Base-by-base conservation (phyloP, 2,329 filamentous ascomycete species). In the Tolypocladium tropicale region DNA sequence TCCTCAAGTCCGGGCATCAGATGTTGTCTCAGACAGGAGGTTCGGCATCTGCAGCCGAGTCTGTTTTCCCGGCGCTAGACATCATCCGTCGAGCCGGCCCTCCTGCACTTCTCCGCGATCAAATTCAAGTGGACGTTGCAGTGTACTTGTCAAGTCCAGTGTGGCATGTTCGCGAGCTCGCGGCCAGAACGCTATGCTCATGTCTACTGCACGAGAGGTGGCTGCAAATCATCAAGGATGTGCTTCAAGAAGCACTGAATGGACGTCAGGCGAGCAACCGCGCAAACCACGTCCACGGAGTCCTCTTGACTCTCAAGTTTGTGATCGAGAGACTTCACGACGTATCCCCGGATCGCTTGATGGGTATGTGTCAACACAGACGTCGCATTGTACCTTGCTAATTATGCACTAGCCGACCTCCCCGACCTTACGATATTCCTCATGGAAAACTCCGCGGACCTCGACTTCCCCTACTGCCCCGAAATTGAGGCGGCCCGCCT, bases 91-190 rank as follows among this genome's bases (percentile, higher is more conserved):
- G 89, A 54, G 85, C 86, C 12, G 82, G 83, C 0, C 83, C 89
- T 1, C 88, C 88, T 0, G 76, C 80, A 28, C 67, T 76, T 3
- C 71, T 81, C 57, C 74, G 79, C 2, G 71, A 75, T 1, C 75
- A 80, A 51, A 79, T 91, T 6, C 78, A 81, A 61, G 63, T 69
- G 3, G 76, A 81, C 51, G 82, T 93, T 9, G 69, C 78, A 7
- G 76, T 75, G 46, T 84, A 92, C 55, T 76, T 90, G 4, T 79
- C 76, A 12, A 90, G 85, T 59, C 79, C 79, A 0, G 81, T 90
- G 21, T 94, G 90, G 90, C 88, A 91, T 65, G 82, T 94, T 7
- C 78, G 90, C 53, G 89, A 93, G 63, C 90, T 92, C 67, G 88
- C 89, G 1, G 88, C 89, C 0, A 79, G 87, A 18, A 89, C 89